A percentile compares a stretch with the other conserved stretches of the same genome.
Conservation (phyloP, 148 eudicot genomes). For the Cornus suecica region DNA sequence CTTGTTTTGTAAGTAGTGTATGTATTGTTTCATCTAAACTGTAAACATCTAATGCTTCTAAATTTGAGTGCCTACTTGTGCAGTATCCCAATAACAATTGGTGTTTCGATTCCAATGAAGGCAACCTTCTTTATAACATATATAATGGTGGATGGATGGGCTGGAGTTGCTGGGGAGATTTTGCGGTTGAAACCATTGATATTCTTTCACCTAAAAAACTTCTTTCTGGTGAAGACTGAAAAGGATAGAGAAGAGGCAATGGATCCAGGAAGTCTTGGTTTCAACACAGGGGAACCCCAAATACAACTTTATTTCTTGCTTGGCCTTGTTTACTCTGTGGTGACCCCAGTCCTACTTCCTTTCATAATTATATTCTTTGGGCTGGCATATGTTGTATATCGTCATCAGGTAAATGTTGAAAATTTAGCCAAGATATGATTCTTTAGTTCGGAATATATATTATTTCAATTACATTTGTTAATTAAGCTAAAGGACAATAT, state of each 20-base stretch:
- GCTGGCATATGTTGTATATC: constrained; percentile 61
- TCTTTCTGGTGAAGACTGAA: constrained; percentile 66
- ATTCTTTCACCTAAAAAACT: constrained; percentile 49
- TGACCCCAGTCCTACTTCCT: constrained; percentile 65
- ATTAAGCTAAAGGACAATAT: not conserved
- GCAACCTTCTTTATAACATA: constrained; percentile 79
- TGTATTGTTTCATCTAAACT: not conserved
- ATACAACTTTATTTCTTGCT: constrained; percentile 75
- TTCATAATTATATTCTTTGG: constrained; percentile 65
- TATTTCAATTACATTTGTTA: not conserved
- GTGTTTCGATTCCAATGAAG: constrained; percentile 70
- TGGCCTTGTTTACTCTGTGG: constrained; percentile 72
- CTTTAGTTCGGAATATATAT: not conserved
- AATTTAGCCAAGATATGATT: not conserved
- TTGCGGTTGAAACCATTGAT: constrained; percentile 61
- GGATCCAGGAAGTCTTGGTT: constrained; percentile 74
- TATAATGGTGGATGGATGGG: constrained; percentile 85
- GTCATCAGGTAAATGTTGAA: constrained; percentile 56
- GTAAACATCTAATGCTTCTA: not conserved
- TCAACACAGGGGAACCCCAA: constrained; percentile 60
- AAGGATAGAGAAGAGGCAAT: constrained; percentile 68
- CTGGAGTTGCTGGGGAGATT: constrained; percentile 73
- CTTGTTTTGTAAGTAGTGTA: not conserved
- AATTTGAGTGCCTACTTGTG: constrained; percentile 2
- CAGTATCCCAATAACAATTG: constrained; percentile 66